Evolutionary conservation across 805 yeast species (phyloP).

Genomic region (Kodamaea lidongshanica): DNA sequence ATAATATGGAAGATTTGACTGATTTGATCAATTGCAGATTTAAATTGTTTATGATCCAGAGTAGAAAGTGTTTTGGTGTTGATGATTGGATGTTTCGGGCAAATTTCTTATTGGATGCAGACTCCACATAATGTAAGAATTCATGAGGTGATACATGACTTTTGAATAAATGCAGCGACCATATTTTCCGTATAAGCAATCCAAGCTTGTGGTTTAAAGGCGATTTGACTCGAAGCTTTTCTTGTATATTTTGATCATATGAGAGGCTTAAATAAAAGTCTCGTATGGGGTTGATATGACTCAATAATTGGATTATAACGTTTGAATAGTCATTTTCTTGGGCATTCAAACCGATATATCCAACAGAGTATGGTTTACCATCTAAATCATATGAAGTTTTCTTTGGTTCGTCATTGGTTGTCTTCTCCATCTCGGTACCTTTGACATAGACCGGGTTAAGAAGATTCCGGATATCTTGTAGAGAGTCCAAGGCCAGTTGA

Average conservation of each 20-base stretch:
- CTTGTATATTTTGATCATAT: constrained; percentile 18
- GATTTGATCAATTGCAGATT: constrained; percentile 20
- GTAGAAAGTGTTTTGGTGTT: constrained; percentile 50
- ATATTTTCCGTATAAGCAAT: constrained; percentile 48
- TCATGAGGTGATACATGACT: constrained; percentile 65
- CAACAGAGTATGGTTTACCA: constrained; percentile 47
- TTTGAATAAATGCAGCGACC: constrained; percentile 57
- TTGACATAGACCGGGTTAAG: constrained; percentile 53
- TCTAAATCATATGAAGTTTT: too few species aligned
- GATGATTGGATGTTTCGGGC: constrained; percentile 7
- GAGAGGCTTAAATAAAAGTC: constrained; percentile 17
- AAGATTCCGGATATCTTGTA: constrained; percentile 48
- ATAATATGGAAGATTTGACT: constrained; percentile 16
- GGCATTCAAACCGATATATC: constrained; percentile 58
- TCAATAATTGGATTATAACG: constrained; percentile 48
- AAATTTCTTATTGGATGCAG: constrained; percentile 11
- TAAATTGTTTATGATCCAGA: constrained; percentile 54
- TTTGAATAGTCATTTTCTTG: constrained; percentile 47
- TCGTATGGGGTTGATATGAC: constrained; percentile 50
- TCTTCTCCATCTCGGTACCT: constrained; percentile 15
- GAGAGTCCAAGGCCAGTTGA: constrained; percentile 16
- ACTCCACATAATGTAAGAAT: constrained; percentile 44
- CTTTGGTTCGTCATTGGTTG: constrained; percentile 4
- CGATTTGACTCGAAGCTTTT: constrained; percentile 10
- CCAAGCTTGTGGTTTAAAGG: constrained; percentile 40